Percentiles rank a stretch among this genome's conserved stretches.
Conservation (phyloP, 1,139 yeast species). For the Geotrichum fermentans region DNA sequence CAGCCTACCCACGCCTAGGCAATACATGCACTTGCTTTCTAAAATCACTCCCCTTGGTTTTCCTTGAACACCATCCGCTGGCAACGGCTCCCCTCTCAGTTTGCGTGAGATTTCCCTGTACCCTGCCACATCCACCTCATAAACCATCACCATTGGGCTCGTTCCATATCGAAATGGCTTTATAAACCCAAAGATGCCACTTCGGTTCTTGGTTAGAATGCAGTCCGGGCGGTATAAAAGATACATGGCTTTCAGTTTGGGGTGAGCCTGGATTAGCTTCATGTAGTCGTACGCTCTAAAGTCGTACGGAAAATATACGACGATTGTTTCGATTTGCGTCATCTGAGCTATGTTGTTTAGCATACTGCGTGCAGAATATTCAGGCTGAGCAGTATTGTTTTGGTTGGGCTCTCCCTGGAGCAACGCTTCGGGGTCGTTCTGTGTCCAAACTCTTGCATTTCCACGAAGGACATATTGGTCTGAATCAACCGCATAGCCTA, state of each 20-base stretch:
- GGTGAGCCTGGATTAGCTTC: background rate
- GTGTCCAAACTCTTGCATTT: too few species aligned
- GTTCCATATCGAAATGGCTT: background rate
- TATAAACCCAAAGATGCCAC: background rate
- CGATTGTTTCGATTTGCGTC: background rate
- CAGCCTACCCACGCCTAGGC: background rate
- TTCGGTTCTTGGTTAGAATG: background rate
- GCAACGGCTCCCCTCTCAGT: too few species aligned
- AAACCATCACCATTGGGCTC: background rate
- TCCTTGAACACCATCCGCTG: background rate
- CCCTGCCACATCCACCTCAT: constrained; percentile 3
- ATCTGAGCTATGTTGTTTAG: background rate
- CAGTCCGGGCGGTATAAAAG: constrained; percentile 5
- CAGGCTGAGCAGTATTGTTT: too few species aligned
- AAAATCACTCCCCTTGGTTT: background rate
- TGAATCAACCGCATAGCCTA: too few species aligned
- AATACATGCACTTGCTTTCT: constrained; percentile 5
- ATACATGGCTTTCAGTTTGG: background rate
- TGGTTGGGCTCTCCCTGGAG: too few species aligned
- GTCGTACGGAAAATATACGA: constrained; percentile 3
- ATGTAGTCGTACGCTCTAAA: background rate
- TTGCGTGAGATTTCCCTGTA: background rate
- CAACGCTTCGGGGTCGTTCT: too few species aligned
- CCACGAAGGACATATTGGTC: too few species aligned
- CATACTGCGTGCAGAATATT: background rate